A percentile compares a stretch with the other conserved stretches of the same genome.
These are phyloP conservation scores for Grosmannia penicillata DNA, from an alignment of 2,329 filamentous ascomycete genomes.

Conservation along the genomic window DNA sequence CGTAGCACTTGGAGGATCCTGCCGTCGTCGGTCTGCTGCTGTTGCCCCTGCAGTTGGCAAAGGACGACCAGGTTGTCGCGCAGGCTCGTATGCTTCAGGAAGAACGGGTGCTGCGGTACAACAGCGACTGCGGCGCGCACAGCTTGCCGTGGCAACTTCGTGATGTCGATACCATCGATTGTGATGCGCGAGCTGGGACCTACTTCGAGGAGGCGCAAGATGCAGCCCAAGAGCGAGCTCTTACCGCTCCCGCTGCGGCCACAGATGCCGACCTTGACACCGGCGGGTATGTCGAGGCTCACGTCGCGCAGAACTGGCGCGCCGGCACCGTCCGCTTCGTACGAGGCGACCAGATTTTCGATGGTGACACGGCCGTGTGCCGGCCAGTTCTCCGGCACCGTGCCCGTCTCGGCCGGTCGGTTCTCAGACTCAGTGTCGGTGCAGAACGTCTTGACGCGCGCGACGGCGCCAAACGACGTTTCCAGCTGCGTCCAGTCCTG, in stretches of 20 bases:
- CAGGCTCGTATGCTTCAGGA: constrained; percentile 16
- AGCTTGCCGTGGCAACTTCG: constrained; percentile 11
- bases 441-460: constrained; percentile 6
- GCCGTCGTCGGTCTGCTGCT: background rate
- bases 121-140: constrained; percentile 20
- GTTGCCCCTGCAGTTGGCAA: background rate
- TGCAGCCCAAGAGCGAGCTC: constrained; percentile 17
- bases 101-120: constrained; percentile 34
- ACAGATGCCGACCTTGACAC: constrained; percentile 18
- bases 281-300: constrained; percentile 13
- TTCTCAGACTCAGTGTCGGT: constrained; percentile 8
- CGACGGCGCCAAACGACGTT: constrained; percentile 13
- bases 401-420: background rate
- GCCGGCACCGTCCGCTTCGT: background rate
- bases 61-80: background rate
- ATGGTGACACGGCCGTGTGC: background rate
- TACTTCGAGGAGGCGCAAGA: constrained; percentile 30
- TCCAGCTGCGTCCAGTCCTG: constrained; percentile 13
- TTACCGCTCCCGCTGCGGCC: constrained; percentile 18
- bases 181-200: constrained; percentile 23
- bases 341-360: constrained; percentile 2
- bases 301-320: constrained; percentile 11
- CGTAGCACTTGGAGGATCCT: background rate
- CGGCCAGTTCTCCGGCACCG: background rate
- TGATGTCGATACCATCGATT: constrained; percentile 26